Percentiles rank a stretch among this genome's conserved stretches.
phyloP scores from a whole-genome alignment of 495 filamentous ascomycete species.

The Aspergillus sclerotiicarbonarius region DNA sequence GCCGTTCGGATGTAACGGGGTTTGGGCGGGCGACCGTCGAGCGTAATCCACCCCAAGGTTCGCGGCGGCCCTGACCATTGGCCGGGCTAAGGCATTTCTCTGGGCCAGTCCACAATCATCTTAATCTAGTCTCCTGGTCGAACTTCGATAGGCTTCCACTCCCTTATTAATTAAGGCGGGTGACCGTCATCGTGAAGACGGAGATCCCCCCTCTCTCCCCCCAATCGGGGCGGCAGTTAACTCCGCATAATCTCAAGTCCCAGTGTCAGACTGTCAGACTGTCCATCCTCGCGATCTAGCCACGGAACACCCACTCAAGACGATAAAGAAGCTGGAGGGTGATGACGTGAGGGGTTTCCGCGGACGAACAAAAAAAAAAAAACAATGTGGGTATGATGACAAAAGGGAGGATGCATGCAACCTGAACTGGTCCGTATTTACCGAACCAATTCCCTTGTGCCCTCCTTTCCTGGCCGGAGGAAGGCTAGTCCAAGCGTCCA shows the following conservation, averaged over 20 bases:
- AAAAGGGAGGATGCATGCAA: no score
- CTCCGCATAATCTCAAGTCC: not conserved
- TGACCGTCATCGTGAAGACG: not conserved
- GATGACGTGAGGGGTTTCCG: no score
- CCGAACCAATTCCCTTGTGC: no score
- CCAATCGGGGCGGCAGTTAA: not conserved
- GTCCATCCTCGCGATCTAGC: no score
- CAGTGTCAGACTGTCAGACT: no score
- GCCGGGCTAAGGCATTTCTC: not conserved
- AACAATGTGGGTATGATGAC: no score
- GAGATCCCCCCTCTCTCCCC: not conserved
- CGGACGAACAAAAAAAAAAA: no score
- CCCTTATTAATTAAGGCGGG: not conserved
- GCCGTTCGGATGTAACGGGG: conserved; percentile 36
- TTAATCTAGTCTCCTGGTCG: not conserved
- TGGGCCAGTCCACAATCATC: not conserved
- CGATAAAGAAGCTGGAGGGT: no score
- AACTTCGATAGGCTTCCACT: not conserved
- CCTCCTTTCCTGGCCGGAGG: no score
- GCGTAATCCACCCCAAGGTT: not conserved
- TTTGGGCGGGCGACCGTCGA: conserved; percentile 14
- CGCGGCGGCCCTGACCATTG: not conserved
- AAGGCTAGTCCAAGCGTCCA: no score
- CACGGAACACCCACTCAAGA: no score
- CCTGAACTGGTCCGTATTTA: no score